Base-by-base conservation (phyloP, 2,329 filamentous ascomycete species). In the Orbilia brochopaga region DNA sequence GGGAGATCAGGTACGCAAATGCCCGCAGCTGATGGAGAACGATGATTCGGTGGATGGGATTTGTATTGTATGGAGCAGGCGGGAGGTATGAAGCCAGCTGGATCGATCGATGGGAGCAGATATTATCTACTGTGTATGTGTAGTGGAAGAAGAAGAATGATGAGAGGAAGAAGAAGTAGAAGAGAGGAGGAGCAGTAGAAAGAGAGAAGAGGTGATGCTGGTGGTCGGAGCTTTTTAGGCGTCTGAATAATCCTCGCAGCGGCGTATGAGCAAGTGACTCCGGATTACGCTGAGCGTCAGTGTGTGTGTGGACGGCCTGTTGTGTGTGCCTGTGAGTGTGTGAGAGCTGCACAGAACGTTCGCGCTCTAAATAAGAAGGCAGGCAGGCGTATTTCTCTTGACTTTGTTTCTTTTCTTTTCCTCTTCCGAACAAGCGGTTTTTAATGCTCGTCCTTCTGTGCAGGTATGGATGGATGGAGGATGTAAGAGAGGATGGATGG, bases 211-310 rank as follows among this genome's bases (percentile, higher is more conserved):
- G 13, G 32, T 40, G 46, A 58, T 48, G 57, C 15, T 51, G 46
- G 37, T 59, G 30, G 56, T 67, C 63, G 56, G 63, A 67, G 63
- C 63, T 67, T 60, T 67, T 61, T 44, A 44, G 32, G 44, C 23
- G 19, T 60, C 24, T 35, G 40, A 55, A 48, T 42, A 42, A 17
- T 42, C 3, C 37, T 42, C 37, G 13, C 15, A 17, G 37, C 2
- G n/a, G 2, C 37, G n/a, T 42, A 42, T 15, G 37, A 15, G 13
- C 11, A 42, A 42, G 37, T 13, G 15, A 13, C 11, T 15, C 5
- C 11, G 37, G 2, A 42, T 6, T 42, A 42, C 13, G 37, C 7
- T 42, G 37, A 17, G 11, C 4, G 37, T 42, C 3, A 42, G 37
- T 6, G 15, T 4, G 5, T 6, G n/a, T 42, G n/a, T 19, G 44